These are phyloP conservation scores for Epichloe scottii DNA, from an alignment of 2,329 filamentous ascomycete genomes.

Conservation along the genomic window DNA sequence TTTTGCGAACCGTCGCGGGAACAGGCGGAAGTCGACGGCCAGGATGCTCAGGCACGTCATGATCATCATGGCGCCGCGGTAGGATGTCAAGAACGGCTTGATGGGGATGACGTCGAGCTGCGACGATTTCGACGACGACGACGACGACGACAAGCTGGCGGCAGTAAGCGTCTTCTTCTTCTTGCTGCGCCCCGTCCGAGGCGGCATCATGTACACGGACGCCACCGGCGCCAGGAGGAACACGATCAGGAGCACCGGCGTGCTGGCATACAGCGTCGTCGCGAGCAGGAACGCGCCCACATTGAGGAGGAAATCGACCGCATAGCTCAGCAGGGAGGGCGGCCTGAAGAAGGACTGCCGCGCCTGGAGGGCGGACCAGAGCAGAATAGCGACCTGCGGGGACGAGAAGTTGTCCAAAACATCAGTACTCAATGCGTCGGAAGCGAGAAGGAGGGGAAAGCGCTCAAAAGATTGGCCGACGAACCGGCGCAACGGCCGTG, in stretches of 20 bases:
- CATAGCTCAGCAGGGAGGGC: constrained; percentile 53
- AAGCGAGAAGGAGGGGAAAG: not conserved
- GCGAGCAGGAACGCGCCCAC: constrained; percentile 71
- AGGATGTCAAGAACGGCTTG: constrained; percentile 87
- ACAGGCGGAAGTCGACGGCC: constrained; percentile 90
- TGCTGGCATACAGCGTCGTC: constrained; percentile 69
- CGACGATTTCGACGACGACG: not conserved
- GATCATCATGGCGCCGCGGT: constrained; percentile 83
- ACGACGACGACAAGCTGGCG: not conserved
- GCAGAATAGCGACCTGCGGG: constrained; percentile 59
- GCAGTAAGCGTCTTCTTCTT: not conserved
- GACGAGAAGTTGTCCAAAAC: not conserved
- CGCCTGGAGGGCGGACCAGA: constrained; percentile 83
- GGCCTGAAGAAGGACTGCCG: constrained; percentile 73
- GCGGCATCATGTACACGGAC: constrained; percentile 44
- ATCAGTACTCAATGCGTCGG: not conserved
- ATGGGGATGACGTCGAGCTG: constrained; percentile 46
- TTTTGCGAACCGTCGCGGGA: constrained; percentile 90
- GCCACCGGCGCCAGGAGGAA: constrained; percentile 62
- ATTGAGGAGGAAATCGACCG: constrained; percentile 81
- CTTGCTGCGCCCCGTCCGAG: constrained; percentile 23
- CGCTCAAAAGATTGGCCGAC: constrained; percentile 2
- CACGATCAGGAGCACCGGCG: constrained; percentile 59
- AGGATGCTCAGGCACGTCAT: constrained; percentile 83
- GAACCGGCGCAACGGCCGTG: constrained; percentile 72